A percentile compares a stretch with the other conserved stretches of the same genome.
phyloP scores from a whole-genome alignment of 164 flowering plant genomes.

The Vitis cinerea region DNA sequence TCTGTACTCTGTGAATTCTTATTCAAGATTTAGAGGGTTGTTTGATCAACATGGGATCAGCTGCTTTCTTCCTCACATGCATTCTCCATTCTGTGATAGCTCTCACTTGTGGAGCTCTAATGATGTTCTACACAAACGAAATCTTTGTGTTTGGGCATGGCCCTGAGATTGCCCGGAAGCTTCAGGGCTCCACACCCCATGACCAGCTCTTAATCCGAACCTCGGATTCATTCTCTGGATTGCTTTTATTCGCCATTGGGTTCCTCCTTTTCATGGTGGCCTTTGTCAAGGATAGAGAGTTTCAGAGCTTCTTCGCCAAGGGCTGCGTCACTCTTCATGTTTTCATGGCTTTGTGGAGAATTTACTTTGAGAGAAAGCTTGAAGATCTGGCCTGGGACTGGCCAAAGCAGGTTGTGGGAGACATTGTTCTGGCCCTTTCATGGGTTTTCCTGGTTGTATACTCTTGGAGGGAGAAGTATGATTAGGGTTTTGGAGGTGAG shows the following conservation, averaged over 20 bases:
- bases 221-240: conserved; percentile 71
- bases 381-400: conserved; percentile 67
- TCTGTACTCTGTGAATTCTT: no score
- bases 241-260: conserved; percentile 69
- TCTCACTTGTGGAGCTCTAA: conserved; percentile 54
- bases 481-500: conserved; percentile 17
- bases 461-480: conserved; percentile 91
- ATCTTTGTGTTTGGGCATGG: conserved; percentile 57
- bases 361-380: conserved; percentile 62
- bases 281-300: conserved; percentile 62
- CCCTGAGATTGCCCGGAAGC: conserved; percentile 58
- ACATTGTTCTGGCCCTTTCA: conserved; percentile 57
- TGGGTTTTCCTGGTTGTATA: conserved; percentile 81
- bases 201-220: conserved; percentile 67
- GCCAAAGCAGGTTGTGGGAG: conserved; percentile 65
- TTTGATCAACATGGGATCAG: conserved; percentile 19
- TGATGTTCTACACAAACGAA: conserved; percentile 74
- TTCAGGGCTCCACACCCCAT: conserved; percentile 74
- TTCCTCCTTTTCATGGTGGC: conserved; percentile 68
- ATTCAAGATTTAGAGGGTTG: no score
- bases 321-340: conserved; percentile 70
- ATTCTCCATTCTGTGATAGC: conserved; percentile 63
- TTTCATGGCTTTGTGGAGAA: conserved; percentile 66
- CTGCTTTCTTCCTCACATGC: conserved; percentile 60
- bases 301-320: conserved; percentile 69